Evolutionary conservation across 2,329 filamentous ascomycete species (phyloP).

Genomic region (Aspergillus hortae): DNA sequence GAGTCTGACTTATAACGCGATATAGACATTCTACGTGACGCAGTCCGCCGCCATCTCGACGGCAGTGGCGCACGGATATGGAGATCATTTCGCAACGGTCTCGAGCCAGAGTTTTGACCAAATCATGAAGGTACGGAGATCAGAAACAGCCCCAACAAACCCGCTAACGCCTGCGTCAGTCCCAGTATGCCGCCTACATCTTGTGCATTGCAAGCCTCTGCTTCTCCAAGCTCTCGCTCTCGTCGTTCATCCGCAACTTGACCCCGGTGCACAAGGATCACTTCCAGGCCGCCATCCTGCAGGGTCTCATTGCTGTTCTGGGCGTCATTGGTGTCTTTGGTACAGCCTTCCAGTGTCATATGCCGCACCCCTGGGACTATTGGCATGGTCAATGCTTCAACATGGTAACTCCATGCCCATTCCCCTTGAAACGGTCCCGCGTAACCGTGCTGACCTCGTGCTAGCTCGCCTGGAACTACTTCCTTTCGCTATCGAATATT

Average conservation of each 20-base stretch:
- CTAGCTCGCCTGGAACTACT: conserved; percentile 15
- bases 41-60: conserved; percentile 16
- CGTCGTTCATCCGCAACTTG: too few relatives aligned
- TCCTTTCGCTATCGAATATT: conserved; percentile 16
- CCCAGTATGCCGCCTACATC: too few relatives aligned
- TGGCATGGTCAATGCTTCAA: neutral
- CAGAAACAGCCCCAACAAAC: neutral
- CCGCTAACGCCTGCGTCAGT: too few relatives aligned
- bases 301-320: too few relatives aligned
- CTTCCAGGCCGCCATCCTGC: too few relatives aligned
- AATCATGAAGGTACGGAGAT: conserved; percentile 18
- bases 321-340: too few relatives aligned
- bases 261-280: too few relatives aligned
- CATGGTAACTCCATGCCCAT: neutral
- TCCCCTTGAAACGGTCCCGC: neutral
- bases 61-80: conserved; percentile 19
- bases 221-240: too few relatives aligned
- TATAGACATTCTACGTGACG: conserved; percentile 12
- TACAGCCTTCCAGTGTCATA: too few relatives aligned
- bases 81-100: conserved; percentile 14
- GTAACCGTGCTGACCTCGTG: neutral
- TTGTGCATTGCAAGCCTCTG: too few relatives aligned
- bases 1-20: neutral
- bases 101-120: conserved; percentile 8
- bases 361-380: too few relatives aligned